Evolutionary conservation across 2,329 filamentous ascomycete species (phyloP).

Genomic region (Mariannaea sp.): DNA sequence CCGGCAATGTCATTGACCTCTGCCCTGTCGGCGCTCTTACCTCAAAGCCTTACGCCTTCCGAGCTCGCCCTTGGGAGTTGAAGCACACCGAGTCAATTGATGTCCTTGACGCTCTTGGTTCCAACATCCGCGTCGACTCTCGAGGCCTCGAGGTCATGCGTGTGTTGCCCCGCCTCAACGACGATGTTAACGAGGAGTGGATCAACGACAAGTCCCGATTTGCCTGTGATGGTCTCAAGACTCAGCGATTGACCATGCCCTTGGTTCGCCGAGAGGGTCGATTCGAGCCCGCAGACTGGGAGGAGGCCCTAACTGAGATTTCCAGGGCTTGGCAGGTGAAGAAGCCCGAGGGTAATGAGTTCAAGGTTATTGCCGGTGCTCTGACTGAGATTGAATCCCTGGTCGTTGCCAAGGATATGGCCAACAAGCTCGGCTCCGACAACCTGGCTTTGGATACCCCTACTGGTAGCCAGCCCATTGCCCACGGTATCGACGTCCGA

Average conservation of each 20-base stretch:
- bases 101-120: conserved; percentile 89
- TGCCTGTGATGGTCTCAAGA: conserved; percentile 94
- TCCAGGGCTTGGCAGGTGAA: conserved; percentile 78
- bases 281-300: conserved; percentile 93
- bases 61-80: conserved; percentile 94
- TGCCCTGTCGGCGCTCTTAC: conserved; percentile 96
- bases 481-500: conserved; percentile 91
- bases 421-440: conserved; percentile 94
- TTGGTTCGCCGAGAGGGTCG: conserved; percentile 86
- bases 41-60: conserved; percentile 97
- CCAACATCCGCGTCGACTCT: conserved; percentile 92
- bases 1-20: conserved; percentile 96
- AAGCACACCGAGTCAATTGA: conserved; percentile 96
- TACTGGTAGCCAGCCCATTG: conserved; percentile 78
- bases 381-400: conserved; percentile 91
- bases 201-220: conserved; percentile 99
- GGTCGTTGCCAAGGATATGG: conserved; percentile 95
- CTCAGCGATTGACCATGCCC: conserved; percentile 91
- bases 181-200: conserved; percentile 99
- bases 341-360: conserved; percentile 86
- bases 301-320: conserved; percentile 90
- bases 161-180: conserved; percentile 88
- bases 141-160: conserved; percentile 96
- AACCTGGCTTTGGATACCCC: conserved; percentile 94
- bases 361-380: conserved; percentile 92